Evolutionary conservation across 345 rosid species (phyloP).

Genomic region (Pugionium dolabratum): DNA sequence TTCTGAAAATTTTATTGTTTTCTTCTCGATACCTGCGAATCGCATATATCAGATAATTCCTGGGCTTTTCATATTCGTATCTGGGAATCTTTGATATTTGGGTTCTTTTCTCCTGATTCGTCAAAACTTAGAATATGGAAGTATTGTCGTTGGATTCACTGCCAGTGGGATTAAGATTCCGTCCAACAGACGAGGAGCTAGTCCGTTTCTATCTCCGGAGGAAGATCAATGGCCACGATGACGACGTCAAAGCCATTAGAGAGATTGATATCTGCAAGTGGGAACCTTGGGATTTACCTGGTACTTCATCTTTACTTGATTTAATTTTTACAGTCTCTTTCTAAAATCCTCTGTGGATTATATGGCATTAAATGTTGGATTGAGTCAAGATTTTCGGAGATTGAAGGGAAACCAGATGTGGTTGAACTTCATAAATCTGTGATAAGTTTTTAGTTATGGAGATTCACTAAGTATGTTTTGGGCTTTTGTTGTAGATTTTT

Average conservation of each 20-base stretch:
- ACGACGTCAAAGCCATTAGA: constrained; percentile 59
- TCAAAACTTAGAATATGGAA: constrained; percentile 44
- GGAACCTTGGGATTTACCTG: constrained; percentile 99
- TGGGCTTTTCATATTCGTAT: constrained; percentile 13
- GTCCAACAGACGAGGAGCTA: constrained; percentile 87
- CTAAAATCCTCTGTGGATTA: not conserved
- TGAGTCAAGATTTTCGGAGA: not conserved
- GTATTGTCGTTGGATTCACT: constrained; percentile 53
- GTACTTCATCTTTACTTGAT: constrained; percentile 39
- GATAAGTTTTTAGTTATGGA: not conserved
- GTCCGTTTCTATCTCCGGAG: constrained; percentile 62
- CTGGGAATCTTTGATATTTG: constrained; percentile 10
- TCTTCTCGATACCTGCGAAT: constrained; percentile 34
- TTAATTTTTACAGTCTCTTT: not conserved
- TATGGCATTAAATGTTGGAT: not conserved
- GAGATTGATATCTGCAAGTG: constrained; percentile 86
- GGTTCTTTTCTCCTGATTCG: constrained; percentile 24
- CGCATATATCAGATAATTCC: constrained; percentile 14
- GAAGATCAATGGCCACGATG: constrained; percentile 72
- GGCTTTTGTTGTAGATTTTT: constrained; percentile 47
- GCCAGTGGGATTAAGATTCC: constrained; percentile 85
- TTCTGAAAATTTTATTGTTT: constrained; percentile 3
- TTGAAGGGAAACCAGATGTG: not conserved
- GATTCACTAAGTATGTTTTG: not conserved
- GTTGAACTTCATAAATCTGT: not conserved